Base-by-base conservation (phyloP, 805 yeast genomes). In the Candida ascalaphidarum region DNA sequence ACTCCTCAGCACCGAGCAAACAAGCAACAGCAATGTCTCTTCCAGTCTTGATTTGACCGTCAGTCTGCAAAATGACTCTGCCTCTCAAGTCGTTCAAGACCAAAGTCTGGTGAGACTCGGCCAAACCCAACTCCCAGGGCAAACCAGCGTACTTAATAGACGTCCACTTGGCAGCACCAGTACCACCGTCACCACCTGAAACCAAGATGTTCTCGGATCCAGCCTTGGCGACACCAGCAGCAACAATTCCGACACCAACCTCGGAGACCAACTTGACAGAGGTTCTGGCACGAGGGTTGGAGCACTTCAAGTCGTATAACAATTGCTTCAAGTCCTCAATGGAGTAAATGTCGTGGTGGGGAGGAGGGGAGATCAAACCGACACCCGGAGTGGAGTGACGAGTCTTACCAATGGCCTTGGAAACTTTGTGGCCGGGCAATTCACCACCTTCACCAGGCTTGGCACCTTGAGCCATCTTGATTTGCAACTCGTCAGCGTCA, bases 401-500 rank as follows among this genome's bases (percentile, higher is more conserved):
- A 7, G 96, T 88, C 59, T 81, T 84, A 26, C 95, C 98, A 62
- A 89, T 89, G 27, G 74, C 73, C 34, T 68, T 74, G 16, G 89
- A 73, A 27, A 89, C 98, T 61, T 89, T 89, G 63, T 82, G 81
- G 34, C 95, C 95, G 21, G 96, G 96, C 43, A 86, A 68, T 60
- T 92, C 97, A 70, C 98, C 98, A 70, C 98, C 98, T 68, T 92
- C 97, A 65, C 97, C 98, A 8, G 97, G 97, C 62, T 89, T 89
- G 31, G 98, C 98, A 63, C 98, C 97, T 63, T 89, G 98, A 7
- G 97, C 97, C 88, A 89, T 86, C 65, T 89, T 89, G 58, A 89
- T 92, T 61, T 89, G 98, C 39, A 89, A 75, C 64, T 89, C 97
- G 48, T 89, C 97, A 23, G 97, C 95, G 61, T 89, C 97, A 21